Percentiles rank a stretch among this genome's conserved stretches.
phyloP scores from a whole-genome alignment of 768 basidiomycete genomes.

The Boletellus ananiceps region DNA sequence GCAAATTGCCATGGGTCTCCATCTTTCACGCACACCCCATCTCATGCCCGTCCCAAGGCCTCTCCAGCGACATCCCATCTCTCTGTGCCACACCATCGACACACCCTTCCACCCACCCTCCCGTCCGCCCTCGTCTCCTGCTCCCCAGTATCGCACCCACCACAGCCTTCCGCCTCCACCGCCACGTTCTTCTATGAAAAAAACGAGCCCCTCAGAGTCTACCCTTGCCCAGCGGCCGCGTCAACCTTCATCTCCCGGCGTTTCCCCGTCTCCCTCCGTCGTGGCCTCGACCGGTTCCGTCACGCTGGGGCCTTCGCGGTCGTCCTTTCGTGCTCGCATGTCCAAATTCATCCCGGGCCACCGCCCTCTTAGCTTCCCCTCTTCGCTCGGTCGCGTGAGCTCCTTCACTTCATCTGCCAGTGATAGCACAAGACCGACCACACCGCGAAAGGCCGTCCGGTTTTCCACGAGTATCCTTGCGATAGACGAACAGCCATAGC shows the following conservation, averaged over 20 bases:
- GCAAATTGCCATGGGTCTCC: constrained; percentile 79
- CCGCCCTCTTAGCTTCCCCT: constrained; percentile 34
- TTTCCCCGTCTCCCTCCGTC: constrained; percentile 31
- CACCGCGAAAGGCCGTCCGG: constrained; percentile 56
- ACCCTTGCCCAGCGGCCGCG: constrained; percentile 21
- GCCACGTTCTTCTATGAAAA: constrained; percentile 62
- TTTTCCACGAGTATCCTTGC: constrained; percentile 47
- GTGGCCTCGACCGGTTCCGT: constrained; percentile 31
- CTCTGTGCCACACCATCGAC: constrained; percentile 17
- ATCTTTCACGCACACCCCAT: constrained; percentile 73
- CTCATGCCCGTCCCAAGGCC: constrained; percentile 39
- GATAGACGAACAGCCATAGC: constrained; percentile 20
- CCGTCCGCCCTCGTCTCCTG: constrained; percentile 23
- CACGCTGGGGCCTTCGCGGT: constrained; percentile 25
- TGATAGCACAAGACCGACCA: constrained; percentile 36
- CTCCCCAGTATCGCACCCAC: constrained; percentile 17
- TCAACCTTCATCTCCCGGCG: constrained; percentile 10
- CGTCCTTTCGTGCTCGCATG: constrained; percentile 47
- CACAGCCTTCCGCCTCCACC: constrained; percentile 51
- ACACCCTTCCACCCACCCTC: constrained; percentile 26
- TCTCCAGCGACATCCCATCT: constrained; percentile 17
- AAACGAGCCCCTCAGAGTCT: constrained; percentile 31
- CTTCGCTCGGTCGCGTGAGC: constrained; percentile 32
- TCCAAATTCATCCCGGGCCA: constrained; percentile 46
- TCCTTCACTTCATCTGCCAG: constrained; percentile 32